Conservation (phyloP, 257 asterid genomes). For the Scutellaria minor region DNA sequence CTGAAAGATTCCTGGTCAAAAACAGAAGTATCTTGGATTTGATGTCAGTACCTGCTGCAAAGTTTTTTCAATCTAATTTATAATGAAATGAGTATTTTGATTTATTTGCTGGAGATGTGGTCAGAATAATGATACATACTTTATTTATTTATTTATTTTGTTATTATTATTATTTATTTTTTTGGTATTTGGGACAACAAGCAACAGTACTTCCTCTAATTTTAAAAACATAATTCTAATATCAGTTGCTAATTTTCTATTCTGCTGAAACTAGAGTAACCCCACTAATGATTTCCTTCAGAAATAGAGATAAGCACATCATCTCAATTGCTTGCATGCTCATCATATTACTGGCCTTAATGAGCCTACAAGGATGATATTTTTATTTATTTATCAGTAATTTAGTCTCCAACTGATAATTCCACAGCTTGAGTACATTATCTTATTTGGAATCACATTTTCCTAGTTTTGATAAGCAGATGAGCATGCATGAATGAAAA, state of each 20-base stretch:
- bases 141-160: too few species aligned
- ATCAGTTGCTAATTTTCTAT: too few species aligned
- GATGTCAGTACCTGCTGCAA: neutral
- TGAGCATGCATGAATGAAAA: constrained; percentile 14
- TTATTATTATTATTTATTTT: too few species aligned
- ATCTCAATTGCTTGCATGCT: neutral
- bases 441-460: constrained; percentile 6
- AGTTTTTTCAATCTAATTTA: neutral
- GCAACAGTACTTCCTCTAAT: too few species aligned
- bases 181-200: too few species aligned
- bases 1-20: neutral
- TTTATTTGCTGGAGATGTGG: too few species aligned
- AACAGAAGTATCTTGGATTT: neutral
- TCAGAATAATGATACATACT: too few species aligned
- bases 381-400: too few species aligned
- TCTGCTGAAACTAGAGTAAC: neutral
- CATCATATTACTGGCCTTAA: too few species aligned
- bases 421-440: constrained; percentile 12
- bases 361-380: too few species aligned
- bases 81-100: too few species aligned
- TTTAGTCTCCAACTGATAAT: neutral
- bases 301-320: neutral
- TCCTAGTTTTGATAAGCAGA: constrained; percentile 19
- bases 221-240: too few species aligned
- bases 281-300: neutral